Evolutionary conservation across 2,329 filamentous ascomycete species (phyloP), one percentile per base, ranked within the genome.

Genomic region (Didymella keratinophila): DNA sequence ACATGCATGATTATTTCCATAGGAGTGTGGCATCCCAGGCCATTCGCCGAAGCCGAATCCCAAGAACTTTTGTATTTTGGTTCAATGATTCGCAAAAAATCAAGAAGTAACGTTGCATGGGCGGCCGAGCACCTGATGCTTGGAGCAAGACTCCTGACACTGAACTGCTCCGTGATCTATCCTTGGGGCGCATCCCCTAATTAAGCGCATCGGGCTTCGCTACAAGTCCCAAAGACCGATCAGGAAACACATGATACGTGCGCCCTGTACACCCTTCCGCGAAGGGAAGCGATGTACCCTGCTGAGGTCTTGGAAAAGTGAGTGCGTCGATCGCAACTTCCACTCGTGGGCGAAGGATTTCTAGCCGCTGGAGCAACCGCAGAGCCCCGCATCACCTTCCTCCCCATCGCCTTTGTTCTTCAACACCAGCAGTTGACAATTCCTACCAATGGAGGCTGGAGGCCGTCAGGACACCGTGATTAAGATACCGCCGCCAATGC

Each of bases 211-310:
- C 34, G 50, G 56, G 50, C 32, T 41, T 36, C 46, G 49, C 34
- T 47, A 18, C 36, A 16, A 57, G 42, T 20, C 27, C 11, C 50
- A 41, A 45, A 34, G 39, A 54, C 45, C 39, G 41, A 58, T 51
- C 34, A 32, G 56, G 56, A 58, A 58, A 54, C 56, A 50, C 56
- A 46, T 53, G 50, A 44, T 53, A 52, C 44, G 55, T 58, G 55
- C 49, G 44, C 42, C 30, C 49, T 49, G 44, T 53, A 18, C 44
- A n/a, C 30, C 53, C 28, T 25, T 45, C 56, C 50, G 27, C 27
- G 23, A 50, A 46, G 3, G 50, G 56, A 53, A 54, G 45, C 54
- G 50, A 58, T 58, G 56, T 25, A 50, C 45, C 36, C 3, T 50
- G 54, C 46, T 52, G 55, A 36, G 20, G 36, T 49, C 48, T 46